Conservation (phyloP, 164 flowering plant species). For the Dillenia turbinata region DNA sequence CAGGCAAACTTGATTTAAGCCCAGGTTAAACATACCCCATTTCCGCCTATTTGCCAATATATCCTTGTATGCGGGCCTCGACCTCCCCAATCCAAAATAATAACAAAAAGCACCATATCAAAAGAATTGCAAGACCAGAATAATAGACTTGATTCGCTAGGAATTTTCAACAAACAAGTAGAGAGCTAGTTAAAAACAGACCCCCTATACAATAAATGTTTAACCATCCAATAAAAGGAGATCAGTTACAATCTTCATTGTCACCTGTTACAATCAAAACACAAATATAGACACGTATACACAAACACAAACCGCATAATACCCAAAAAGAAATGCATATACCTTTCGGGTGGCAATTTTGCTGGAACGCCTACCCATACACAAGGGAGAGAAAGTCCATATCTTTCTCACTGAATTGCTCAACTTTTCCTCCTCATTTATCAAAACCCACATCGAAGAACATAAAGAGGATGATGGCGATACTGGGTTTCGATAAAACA, state of each 20-base stretch:
- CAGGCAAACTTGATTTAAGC: background rate
- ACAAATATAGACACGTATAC: background rate
- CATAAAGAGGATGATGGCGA: slow-evolving; percentile 25
- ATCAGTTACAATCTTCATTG: no score
- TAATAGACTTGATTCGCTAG: no score
- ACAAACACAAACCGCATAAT: background rate
- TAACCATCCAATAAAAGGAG: no score
- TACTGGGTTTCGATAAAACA: slow-evolving; percentile 12
- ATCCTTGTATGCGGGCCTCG: no score
- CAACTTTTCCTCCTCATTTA: slow-evolving; percentile 13
- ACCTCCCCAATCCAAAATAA: no score
- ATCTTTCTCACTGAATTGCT: slow-evolving; percentile 41
- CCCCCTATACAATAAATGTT: no score
- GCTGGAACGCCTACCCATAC: slow-evolving; percentile 92
- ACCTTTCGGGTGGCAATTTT: slow-evolving; percentile 98
- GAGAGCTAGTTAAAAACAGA: background rate
- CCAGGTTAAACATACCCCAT: no score
- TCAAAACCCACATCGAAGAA: slow-evolving; percentile 9
- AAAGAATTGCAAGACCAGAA: no score
- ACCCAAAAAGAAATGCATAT: background rate
- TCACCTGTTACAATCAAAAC: background rate
- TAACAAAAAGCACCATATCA: no score
- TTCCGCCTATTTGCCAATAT: no score
- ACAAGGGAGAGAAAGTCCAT: slow-evolving; percentile 65
- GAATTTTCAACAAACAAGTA: slow-evolving; percentile 22